These are phyloP conservation scores for Diddensiella transvaalensis DNA, from an alignment of 805 yeast species.

Conservation along the genomic window DNA sequence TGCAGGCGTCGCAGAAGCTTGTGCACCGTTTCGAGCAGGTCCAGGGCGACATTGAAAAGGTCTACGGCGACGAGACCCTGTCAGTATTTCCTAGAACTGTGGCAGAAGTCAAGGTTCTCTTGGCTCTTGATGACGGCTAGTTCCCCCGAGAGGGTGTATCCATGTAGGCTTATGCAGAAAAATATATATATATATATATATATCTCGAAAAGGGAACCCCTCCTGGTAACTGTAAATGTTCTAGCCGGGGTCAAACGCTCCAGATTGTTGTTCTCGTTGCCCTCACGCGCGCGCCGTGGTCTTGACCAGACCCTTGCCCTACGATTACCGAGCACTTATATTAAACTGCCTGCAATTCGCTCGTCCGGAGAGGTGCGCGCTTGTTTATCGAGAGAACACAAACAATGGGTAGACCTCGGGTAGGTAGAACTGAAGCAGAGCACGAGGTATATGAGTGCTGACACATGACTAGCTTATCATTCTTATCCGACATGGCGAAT, in stretches of 20 bases:
- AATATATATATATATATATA: too few relatives aligned
- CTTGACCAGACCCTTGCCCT: background rate
- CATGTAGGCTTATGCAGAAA: background rate
- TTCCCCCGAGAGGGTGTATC: background rate
- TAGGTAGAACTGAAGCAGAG: conserved; percentile 25
- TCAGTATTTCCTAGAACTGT: conserved; percentile 29
- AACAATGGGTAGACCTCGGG: conserved; percentile 43
- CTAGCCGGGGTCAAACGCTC: background rate
- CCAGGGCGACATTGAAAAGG: conserved; percentile 25
- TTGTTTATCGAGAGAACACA: too few relatives aligned
- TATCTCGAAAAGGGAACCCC: background rate
- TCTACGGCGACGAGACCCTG: conserved; percentile 23
- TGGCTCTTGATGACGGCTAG: conserved; percentile 23
- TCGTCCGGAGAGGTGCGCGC: too few relatives aligned
- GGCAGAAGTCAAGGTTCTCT: conserved; percentile 29
- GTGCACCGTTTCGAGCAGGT: conserved; percentile 31
- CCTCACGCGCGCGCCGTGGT: background rate
- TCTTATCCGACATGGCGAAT: conserved; percentile 87
- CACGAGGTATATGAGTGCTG: background rate
- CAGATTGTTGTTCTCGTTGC: background rate
- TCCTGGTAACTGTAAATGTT: background rate
- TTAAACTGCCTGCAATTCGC: background rate
- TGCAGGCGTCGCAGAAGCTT: conserved; percentile 31
- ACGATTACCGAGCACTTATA: background rate
- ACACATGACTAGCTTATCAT: conserved; percentile 54